phyloP scores from a whole-genome alignment of 2,329 filamentous ascomycete species.

The Aspergillus candidus region DNA sequence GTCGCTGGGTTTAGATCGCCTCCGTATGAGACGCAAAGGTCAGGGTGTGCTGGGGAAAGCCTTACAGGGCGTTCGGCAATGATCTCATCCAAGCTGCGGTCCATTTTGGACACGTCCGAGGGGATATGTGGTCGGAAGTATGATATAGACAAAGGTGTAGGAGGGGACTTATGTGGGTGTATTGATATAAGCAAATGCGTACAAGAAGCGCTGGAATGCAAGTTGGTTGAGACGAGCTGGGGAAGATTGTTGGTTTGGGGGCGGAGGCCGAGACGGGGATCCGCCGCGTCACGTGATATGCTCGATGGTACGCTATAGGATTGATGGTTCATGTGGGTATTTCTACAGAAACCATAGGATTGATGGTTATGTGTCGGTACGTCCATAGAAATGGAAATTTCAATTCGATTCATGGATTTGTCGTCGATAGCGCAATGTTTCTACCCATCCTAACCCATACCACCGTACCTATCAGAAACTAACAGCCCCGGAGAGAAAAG shows the following conservation, averaged over 20 bases:
- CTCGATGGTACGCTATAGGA: too few species aligned
- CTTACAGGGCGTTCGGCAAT: conserved; percentile 56
- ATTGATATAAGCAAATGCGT: too few species aligned
- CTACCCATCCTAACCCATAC: too few species aligned
- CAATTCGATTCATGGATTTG: too few species aligned
- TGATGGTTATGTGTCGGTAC: too few species aligned
- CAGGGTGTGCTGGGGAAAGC: conserved; percentile 2
- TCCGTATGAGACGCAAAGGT: neutral
- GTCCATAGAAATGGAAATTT: too few species aligned
- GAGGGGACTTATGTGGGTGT: neutral
- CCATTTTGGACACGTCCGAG: conserved; percentile 42
- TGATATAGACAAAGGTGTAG: neutral
- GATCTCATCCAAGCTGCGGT: conserved; percentile 60
- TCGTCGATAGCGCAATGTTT: too few species aligned
- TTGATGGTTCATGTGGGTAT: too few species aligned
- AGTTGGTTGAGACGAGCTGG: conserved; percentile 1
- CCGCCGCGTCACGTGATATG: too few species aligned
- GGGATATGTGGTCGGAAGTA: neutral
- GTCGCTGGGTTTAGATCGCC: too few species aligned
- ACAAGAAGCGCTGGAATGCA: neutral
- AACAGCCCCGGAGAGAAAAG: conserved; percentile 4
- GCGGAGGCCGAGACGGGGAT: too few species aligned
- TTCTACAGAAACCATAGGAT: too few species aligned
- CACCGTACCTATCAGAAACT: neutral
- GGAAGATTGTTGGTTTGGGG: conserved; percentile 3